Conservation (phyloP, 2,329 filamentous ascomycete species). For the Triangularia verruculosa region DNA sequence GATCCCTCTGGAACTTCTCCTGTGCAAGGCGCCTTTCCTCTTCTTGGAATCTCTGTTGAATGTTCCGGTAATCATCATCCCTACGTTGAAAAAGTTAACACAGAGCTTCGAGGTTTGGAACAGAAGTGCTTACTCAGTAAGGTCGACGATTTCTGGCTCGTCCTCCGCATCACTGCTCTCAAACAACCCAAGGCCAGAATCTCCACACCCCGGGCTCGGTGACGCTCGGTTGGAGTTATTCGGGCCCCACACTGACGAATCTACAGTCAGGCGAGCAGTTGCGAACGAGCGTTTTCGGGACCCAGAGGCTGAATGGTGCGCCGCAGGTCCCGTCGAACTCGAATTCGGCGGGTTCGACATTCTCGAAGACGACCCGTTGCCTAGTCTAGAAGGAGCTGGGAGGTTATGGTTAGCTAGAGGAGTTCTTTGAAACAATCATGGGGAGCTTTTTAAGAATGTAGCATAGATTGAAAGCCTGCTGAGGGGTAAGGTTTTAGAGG, state of each 20-base stretch:
- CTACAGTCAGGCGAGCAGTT: slow-evolving; percentile 24
- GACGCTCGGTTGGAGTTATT: slow-evolving; percentile 37
- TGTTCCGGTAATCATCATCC: slow-evolving; percentile 25
- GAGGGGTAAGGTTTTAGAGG: not conserved
- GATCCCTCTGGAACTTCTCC: slow-evolving; percentile 35
- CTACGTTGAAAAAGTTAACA: slow-evolving; percentile 12
- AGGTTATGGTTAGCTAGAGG: not conserved
- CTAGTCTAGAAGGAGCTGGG: not conserved
- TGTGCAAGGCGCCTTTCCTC: slow-evolving; percentile 39
- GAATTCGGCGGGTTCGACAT: slow-evolving; percentile 12
- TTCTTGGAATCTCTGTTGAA: slow-evolving; percentile 31
- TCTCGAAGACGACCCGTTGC: slow-evolving; percentile 9
- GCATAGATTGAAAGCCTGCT: not conserved
- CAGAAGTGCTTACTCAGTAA: slow-evolving; percentile 28
- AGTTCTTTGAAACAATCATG: not conserved
- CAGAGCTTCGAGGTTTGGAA: not conserved
- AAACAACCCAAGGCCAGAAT: not conserved
- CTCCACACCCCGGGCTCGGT: slow-evolving; percentile 12
- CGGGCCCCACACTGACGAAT: slow-evolving; percentile 3
- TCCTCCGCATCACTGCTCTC: not conserved
- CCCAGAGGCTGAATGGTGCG: slow-evolving; percentile 5
- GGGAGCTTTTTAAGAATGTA: not conserved
- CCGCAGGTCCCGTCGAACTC: not conserved
- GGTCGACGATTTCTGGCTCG: slow-evolving; percentile 28
- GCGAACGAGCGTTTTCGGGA: slow-evolving; percentile 31